These are phyloP conservation scores for Saccharum hybrid DNA, from an alignment of 202 grass and related monocot genomes.

Conservation along the genomic window DNA sequence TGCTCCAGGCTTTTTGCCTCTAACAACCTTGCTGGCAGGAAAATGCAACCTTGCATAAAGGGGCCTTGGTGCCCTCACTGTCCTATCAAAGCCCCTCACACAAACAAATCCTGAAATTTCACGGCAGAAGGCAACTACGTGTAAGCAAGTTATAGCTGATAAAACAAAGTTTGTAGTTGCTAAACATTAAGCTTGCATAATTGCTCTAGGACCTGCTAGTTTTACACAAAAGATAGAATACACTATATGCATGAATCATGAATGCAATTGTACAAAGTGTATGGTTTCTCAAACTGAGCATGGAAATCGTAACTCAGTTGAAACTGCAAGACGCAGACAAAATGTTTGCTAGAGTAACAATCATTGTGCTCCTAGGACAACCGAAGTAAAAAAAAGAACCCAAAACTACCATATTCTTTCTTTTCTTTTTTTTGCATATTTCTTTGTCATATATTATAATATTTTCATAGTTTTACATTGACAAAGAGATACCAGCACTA, in stretches of 20 bases:
- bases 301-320: not conserved
- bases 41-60: conserved; percentile 77
- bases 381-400: conserved; percentile 5
- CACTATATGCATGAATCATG: conserved; percentile 14
- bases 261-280: conserved; percentile 10
- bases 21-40: conserved; percentile 66
- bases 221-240: not conserved
- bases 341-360: not conserved
- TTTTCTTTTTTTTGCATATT: not conserved
- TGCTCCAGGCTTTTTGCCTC: conserved; percentile 51
- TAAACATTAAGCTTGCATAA: not conserved
- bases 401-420: not conserved
- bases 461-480: too few species aligned
- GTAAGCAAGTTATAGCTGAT: conserved; percentile 14
- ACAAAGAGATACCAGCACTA: not conserved
- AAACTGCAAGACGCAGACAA: not conserved
- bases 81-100: conserved; percentile 82
- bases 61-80: conserved; percentile 70
- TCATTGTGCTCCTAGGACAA: not conserved
- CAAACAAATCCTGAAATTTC: conserved; percentile 66
- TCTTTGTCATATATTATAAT: not conserved
- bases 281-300: conserved; percentile 14
- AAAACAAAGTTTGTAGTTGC: conserved; percentile 10
- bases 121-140: not conserved
- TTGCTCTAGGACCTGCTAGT: not conserved